Base-by-base conservation (phyloP, 179 eudicot genomes). In the Camellia oleifera region DNA sequence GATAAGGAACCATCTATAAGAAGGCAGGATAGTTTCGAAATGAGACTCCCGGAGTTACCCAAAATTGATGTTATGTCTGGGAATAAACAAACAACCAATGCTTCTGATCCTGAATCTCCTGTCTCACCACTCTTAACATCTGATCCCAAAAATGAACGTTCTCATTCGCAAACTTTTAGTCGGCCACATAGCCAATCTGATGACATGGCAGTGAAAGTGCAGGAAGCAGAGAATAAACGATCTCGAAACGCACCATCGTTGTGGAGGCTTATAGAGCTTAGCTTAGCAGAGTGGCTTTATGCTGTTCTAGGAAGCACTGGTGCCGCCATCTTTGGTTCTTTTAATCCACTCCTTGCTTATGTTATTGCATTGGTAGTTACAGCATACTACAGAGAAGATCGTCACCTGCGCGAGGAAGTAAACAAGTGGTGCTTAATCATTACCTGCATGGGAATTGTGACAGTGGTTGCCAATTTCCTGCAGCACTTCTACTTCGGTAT, bases 401-500 rank as follows among this genome's bases (percentile, higher is more conserved):
- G 81, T 84, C 94, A 90, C 79, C 58, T 87, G 66, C 77, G 82
- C 23, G 87, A 85, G 50, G 97, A 96, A 85, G 96, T 96, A 80
- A 88, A 96, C 87, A 96, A 92, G 78, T 96, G 99, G 99, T 96
- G 99, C 86, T 89, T 96, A 80, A 91, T 94, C 79, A 96, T 96
- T 78, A 94, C 97, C 56, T 84, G 92, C 89, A 96, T 96, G 98
- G 99, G 99, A 70, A 70, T 92, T 77, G 98, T 92, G 75, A 96
- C 99, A 5, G 99, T 96, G 83, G 88, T 96, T 80, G 99, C 99
- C n/a, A 96, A 96, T 83, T 96, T 96, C 88, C 85, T 96, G 86
- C 99, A 96, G 86, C 99, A 96, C 80, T 96, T 96, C 69, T 96
- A 96, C 82, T 96, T 96, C 74, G 99, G 99, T 65, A 96, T 96